A percentile compares a stretch with the other conserved stretches of the same genome.
These are phyloP conservation scores for Plasmodium vinckei DNA, from an alignment of 169 alveolate species.

Conservation along the genomic window DNA sequence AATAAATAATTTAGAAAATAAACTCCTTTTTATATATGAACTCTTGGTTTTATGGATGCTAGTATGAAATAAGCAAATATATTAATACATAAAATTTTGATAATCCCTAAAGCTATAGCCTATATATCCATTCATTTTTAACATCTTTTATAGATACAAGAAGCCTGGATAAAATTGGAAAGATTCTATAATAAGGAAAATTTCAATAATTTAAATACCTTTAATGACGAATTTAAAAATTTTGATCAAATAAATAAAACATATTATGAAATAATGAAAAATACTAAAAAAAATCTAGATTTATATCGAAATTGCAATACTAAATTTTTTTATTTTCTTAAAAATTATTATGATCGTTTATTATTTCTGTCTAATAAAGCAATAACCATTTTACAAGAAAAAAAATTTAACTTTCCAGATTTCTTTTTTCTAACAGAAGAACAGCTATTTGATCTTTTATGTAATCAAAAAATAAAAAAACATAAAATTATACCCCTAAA, in stretches of 20 bases:
- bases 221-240: conserved; percentile 64
- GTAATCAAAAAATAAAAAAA: conserved; percentile 5
- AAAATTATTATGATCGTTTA: conserved; percentile 57
- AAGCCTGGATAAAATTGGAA: conserved; percentile 45
- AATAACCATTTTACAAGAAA: conserved; percentile 51
- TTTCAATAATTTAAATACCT: conserved; percentile 60
- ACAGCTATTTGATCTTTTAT: conserved; percentile 47
- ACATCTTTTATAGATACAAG: conserved; percentile 25
- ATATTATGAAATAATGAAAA: conserved; percentile 72
- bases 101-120: neutral
- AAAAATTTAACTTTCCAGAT: conserved; percentile 67
- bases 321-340: conserved; percentile 58
- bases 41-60: conserved; percentile 45
- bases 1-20: conserved; percentile 59
- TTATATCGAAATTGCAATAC: conserved; percentile 36
- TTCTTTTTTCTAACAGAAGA: conserved; percentile 63
- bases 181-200: conserved; percentile 47
- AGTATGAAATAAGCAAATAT: conserved; percentile 7
- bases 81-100: neutral
- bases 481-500: neutral
- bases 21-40: conserved; percentile 43
- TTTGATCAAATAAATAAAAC: conserved; percentile 72
- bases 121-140: neutral
- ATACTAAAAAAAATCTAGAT: conserved; percentile 53
- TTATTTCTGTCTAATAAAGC: conserved; percentile 45